These are phyloP conservation scores for Withania somnifera DNA, from an alignment of 305 asterid species.

Conservation along the genomic window DNA sequence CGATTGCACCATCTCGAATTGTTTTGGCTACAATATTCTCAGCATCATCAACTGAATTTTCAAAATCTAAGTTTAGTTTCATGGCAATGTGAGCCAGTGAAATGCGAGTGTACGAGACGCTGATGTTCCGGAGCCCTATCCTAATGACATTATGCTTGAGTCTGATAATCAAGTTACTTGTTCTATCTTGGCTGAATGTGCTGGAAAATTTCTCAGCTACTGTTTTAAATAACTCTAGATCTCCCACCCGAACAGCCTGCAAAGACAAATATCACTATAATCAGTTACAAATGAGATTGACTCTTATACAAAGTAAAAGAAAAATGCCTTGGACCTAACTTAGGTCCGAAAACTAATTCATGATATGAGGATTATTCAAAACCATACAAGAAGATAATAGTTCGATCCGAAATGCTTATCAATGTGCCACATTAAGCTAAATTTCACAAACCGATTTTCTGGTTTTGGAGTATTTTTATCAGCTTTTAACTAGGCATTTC, in stretches of 20 bases:
- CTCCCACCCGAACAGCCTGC: conserved; percentile 78
- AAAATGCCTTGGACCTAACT: neutral
- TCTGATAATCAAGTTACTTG: conserved; percentile 59
- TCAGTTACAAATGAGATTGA: neutral
- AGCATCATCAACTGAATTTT: conserved; percentile 58
- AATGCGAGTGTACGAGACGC: conserved; percentile 62
- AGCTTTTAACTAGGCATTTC: neutral
- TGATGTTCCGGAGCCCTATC: conserved; percentile 60
- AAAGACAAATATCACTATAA: neutral
- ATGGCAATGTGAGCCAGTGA: conserved; percentile 58
- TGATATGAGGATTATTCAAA: neutral
- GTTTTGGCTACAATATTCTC: conserved; percentile 67
- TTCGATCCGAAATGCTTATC: neutral
- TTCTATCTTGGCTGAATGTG: conserved; percentile 52
- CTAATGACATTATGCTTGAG: conserved; percentile 67
- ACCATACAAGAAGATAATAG: neutral
- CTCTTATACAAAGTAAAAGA: neutral
- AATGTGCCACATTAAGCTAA: neutral
- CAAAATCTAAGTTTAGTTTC: conserved; percentile 58
- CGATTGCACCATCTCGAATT: conserved; percentile 69
- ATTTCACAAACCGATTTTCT: neutral
- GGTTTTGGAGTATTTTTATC: neutral
- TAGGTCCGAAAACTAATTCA: neutral
- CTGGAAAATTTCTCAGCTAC: conserved; percentile 49
- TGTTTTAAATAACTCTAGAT: conserved; percentile 52